A percentile compares a stretch with the other conserved stretches of the same genome.
Conservation (phyloP, 371 early-diverging fungal species). For the Rhizomucor pusillus region DNA sequence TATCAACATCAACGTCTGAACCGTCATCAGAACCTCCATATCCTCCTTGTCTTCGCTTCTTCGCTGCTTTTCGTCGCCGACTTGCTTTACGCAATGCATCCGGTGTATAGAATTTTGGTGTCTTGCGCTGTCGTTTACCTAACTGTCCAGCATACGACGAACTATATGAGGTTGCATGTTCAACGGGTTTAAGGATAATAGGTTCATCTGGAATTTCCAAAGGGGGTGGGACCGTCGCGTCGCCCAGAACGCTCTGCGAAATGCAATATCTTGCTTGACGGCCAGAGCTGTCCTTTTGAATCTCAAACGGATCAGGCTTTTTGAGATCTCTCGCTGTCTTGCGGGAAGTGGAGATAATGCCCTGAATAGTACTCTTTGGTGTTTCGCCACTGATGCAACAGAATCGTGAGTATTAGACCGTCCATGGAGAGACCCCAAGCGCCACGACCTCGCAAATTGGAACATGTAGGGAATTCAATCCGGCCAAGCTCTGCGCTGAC, state of each 20-base stretch:
- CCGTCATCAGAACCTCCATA: slow-evolving; percentile 9
- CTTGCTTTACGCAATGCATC: slow-evolving; percentile 11
- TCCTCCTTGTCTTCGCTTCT: slow-evolving; percentile 12
- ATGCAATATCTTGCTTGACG: slow-evolving; percentile 47
- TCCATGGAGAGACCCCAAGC: too few species aligned
- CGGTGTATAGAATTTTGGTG: slow-evolving; percentile 27
- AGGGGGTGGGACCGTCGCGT: slow-evolving; percentile 23
- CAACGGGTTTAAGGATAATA: slow-evolving; percentile 37
- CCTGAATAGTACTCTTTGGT: slow-evolving; percentile 54
- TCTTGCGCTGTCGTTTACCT: slow-evolving; percentile 35
- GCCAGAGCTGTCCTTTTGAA: slow-evolving; percentile 36
- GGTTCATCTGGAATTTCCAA: slow-evolving; percentile 46
- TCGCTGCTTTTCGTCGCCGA: slow-evolving; percentile 12
- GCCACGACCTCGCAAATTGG: too few species aligned
- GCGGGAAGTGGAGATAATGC: slow-evolving; percentile 51
- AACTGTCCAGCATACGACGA: slow-evolving; percentile 7
- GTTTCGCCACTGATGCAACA: slow-evolving; percentile 42
- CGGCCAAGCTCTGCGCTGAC: too few species aligned
- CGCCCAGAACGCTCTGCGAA: slow-evolving; percentile 36
- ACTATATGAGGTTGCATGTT: slow-evolving; percentile 10
- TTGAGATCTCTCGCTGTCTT: slow-evolving; percentile 39
- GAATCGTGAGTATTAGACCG: too few species aligned
- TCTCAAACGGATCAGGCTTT: slow-evolving; percentile 44
- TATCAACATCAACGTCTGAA: slow-evolving; percentile 23
- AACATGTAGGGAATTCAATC: too few species aligned